Conservation (phyloP, 306 rosid genomes). For the Hippophae rhamnoides region DNA sequence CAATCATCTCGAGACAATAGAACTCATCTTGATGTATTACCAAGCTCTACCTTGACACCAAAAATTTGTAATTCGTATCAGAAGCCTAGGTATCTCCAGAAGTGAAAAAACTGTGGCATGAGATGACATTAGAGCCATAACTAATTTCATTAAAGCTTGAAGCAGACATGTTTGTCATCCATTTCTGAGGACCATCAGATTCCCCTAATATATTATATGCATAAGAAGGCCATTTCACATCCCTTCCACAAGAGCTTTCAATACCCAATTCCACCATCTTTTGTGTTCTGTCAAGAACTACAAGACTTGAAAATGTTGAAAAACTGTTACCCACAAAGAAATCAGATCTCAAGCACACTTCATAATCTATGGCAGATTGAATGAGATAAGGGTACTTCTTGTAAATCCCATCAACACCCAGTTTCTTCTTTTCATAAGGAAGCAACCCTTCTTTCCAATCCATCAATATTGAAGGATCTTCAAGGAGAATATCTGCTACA, state of each 20-base stretch:
- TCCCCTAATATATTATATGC: slow-evolving; percentile 64
- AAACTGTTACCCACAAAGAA: slow-evolving; percentile 87
- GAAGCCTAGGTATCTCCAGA: too few relatives aligned
- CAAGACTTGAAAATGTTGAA: slow-evolving; percentile 83
- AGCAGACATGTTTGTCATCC: slow-evolving; percentile 71
- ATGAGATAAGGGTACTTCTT: slow-evolving; percentile 70
- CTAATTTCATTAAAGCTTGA: slow-evolving; percentile 59
- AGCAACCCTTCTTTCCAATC: slow-evolving; percentile 64
- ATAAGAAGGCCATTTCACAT: slow-evolving; percentile 71
- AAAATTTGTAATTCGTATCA: too few relatives aligned
- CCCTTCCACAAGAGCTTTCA: slow-evolving; percentile 29
- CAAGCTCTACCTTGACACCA: too few relatives aligned
- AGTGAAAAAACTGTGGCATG: slow-evolving; percentile 14
- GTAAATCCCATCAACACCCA: slow-evolving; percentile 52
- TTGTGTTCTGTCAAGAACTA: slow-evolving; percentile 81
- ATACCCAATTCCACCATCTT: slow-evolving; percentile 41
- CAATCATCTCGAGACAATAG: too few relatives aligned
- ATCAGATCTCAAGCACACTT: slow-evolving; percentile 73
- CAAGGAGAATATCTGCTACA: slow-evolving; percentile 68
- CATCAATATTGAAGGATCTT: slow-evolving; percentile 47
- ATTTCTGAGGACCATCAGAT: slow-evolving; percentile 52
- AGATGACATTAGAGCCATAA: slow-evolving; percentile 61
- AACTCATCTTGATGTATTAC: too few relatives aligned
- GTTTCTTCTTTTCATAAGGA: slow-evolving; percentile 71
- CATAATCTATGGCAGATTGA: slow-evolving; percentile 85